Percentiles rank a stretch among this genome's conserved stretches.
phyloP scores from a whole-genome alignment of 140 eudicot species.

The Anethum foeniculum region DNA sequence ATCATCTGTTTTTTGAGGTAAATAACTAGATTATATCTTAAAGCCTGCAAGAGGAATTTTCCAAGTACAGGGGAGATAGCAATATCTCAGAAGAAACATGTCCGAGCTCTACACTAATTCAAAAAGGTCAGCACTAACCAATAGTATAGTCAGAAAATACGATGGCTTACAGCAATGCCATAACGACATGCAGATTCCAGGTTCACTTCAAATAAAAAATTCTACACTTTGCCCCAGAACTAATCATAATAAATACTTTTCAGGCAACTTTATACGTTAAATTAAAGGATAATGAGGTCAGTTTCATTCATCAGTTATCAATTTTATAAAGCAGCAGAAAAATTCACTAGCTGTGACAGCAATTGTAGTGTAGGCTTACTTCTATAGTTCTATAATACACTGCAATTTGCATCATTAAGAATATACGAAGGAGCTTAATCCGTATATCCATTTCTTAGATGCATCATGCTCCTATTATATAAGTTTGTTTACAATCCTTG shows the following conservation, averaged over 20 bases:
- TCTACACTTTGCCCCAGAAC: not conserved
- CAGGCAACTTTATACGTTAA: not conserved
- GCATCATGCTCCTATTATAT: not conserved
- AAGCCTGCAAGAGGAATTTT: not conserved
- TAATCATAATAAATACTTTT: not conserved
- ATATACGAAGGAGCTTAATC: not conserved
- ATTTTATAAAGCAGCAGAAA: not conserved
- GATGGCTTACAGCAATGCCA: not conserved
- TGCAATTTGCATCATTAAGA: not conserved
- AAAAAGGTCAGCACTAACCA: not conserved
- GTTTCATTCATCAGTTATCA: not conserved
- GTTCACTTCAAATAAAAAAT: not conserved
- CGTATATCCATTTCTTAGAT: not conserved
- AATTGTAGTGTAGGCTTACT: not conserved
- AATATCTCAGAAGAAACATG: not conserved
- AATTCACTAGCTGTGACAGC: not conserved
- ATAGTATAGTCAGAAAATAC: not conserved
- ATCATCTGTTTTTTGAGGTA: not conserved
- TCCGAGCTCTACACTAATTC: not conserved
- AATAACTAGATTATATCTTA: not conserved
- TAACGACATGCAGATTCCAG: not conserved
- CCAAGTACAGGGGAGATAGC: not conserved
- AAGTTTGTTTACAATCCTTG: not conserved
- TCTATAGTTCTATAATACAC: not conserved
- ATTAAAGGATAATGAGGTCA: not conserved